Conservation (phyloP, 352 stramenopile genomes). For the Pythium sukuiense region DNA sequence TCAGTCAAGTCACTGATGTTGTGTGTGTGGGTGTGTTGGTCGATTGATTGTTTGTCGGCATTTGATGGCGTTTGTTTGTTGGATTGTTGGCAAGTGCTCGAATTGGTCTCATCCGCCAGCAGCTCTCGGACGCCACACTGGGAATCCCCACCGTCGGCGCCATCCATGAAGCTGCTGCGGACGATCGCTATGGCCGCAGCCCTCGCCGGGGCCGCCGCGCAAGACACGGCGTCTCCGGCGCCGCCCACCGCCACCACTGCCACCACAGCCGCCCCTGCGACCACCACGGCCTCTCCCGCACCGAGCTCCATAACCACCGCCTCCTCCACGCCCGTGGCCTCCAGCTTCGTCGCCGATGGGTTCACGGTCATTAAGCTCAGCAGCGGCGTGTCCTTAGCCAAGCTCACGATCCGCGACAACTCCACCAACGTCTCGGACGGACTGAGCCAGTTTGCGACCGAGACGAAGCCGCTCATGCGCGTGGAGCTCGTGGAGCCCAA, state of each 20-base stretch:
- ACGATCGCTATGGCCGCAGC: constrained; percentile 18
- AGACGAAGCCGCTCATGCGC: not conserved
- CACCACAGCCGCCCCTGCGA: not conserved
- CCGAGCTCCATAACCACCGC: not conserved
- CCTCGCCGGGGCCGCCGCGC: constrained; percentile 3
- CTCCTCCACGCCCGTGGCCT: not conserved
- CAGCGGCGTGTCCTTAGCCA: not conserved
- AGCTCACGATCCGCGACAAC: not conserved
- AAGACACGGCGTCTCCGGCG: constrained; percentile 5
- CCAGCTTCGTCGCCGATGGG: not conserved
- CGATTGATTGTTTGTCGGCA: constrained; percentile 1
- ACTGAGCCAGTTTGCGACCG: not conserved
- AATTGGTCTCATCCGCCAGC: not conserved
- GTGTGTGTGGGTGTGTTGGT: constrained; percentile 1
- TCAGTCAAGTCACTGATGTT: constrained; percentile 13
- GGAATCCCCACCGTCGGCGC: constrained; percentile 2
- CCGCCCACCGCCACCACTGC: constrained; percentile 8
- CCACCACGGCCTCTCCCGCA: not conserved
- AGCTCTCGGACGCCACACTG: not conserved
- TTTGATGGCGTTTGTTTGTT: not conserved
- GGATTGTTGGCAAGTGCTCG: not conserved
- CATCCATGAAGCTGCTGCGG: constrained; percentile 19
- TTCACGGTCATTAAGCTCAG: not conserved
- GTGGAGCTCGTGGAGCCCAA: not conserved
- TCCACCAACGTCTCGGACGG: not conserved